A percentile compares a stretch with the other conserved stretches of the same genome.
phyloP scores from a whole-genome alignment of 1,284 basidiomycete genomes.

The Heliocybe sulcata region DNA sequence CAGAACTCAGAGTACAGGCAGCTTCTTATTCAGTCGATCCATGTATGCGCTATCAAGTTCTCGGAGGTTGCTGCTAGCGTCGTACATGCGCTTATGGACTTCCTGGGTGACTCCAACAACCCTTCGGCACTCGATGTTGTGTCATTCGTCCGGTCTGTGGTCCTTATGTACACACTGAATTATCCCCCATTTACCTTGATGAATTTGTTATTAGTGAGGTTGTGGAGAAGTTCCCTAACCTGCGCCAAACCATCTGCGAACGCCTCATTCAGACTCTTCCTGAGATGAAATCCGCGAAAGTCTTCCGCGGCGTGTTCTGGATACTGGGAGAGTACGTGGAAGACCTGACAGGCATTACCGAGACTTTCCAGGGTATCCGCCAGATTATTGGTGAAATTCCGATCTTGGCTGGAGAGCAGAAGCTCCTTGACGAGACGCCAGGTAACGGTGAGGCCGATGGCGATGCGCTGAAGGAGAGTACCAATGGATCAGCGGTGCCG shows the following conservation, averaged over 20 bases:
- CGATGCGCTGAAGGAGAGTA: slow-evolving; percentile 34
- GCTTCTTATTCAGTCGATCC: slow-evolving; percentile 95
- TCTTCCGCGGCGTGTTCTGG: slow-evolving; percentile 96
- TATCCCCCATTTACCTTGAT: not conserved
- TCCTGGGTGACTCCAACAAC: slow-evolving; percentile 95
- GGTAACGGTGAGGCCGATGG: slow-evolving; percentile 42
- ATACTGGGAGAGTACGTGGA: slow-evolving; percentile 96
- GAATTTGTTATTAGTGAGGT: slow-evolving; percentile 61
- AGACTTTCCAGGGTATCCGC: slow-evolving; percentile 76
- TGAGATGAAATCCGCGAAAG: slow-evolving; percentile 96
- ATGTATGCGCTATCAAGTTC: slow-evolving; percentile 95
- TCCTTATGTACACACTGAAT: not conserved
- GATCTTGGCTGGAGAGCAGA: slow-evolving; percentile 87
- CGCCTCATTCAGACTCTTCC: slow-evolving; percentile 81
- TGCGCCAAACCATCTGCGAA: slow-evolving; percentile 81
- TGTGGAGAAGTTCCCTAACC: slow-evolving; percentile 93
- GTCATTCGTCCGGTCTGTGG: slow-evolving; percentile 77
- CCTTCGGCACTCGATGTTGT: slow-evolving; percentile 95
- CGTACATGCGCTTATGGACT: slow-evolving; percentile 97
- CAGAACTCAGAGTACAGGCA: slow-evolving; percentile 94
- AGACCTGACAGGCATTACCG: slow-evolving; percentile 57
- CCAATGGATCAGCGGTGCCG: slow-evolving; percentile 33
- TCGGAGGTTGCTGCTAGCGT: slow-evolving; percentile 98
- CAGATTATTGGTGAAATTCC: slow-evolving; percentile 94
- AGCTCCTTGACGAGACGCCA: slow-evolving; percentile 70